Base-by-base conservation (phyloP, 805 yeast genomes). In the Vanderwaltozyma polyspora region DNA sequence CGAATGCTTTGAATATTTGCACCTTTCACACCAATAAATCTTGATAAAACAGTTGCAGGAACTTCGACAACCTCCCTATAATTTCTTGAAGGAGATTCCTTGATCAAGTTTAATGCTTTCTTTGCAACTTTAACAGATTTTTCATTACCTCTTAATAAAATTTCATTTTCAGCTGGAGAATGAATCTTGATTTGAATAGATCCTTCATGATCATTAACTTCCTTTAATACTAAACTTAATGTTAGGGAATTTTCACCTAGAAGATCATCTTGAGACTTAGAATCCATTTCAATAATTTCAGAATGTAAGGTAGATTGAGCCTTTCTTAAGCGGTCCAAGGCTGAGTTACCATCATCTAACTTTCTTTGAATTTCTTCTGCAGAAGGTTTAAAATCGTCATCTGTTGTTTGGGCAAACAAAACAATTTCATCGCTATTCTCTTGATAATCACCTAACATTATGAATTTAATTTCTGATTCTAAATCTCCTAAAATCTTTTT, bases 21-120 rank as follows among this genome's bases (percentile, higher is more conserved):
- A 36, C 99, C 98, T 40, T 74, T 81, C 53, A 79, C 81, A 45
- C 99, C 99, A 58, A 91, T 85, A 34, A 91, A 67, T 60, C 91
- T 76, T 17, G 91, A 70, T 39, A 89, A 63, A 31, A 74, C 72
- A 34, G 66, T 60, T 2, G 75, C 58, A 40, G 95, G 91, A 52
- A 85, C 75, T 19, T 64, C 66, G 33, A 79, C 52, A 24, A 59
- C 59, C 15, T 70, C 63, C 14, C 69, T 52, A 39, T 39, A 37
- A 13, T 50, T 48, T 29, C 37, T 46, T n/a, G 49, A 41, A 10
- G 56, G 52, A 10, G 45, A 29, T 22, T 39, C 46, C 6, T 46
- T 52, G 46, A 58, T 66, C 5, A 41, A 33, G 6, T 42, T 44
- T 15, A 58, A 35, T 5, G 52, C 76, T 30, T 63, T 62, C 16